Percentiles rank a stretch among this genome's conserved stretches.
Evolutionary conservation across 2,329 filamentous ascomycete species (phyloP).

Genomic region (Colletotrichum sp.): DNA sequence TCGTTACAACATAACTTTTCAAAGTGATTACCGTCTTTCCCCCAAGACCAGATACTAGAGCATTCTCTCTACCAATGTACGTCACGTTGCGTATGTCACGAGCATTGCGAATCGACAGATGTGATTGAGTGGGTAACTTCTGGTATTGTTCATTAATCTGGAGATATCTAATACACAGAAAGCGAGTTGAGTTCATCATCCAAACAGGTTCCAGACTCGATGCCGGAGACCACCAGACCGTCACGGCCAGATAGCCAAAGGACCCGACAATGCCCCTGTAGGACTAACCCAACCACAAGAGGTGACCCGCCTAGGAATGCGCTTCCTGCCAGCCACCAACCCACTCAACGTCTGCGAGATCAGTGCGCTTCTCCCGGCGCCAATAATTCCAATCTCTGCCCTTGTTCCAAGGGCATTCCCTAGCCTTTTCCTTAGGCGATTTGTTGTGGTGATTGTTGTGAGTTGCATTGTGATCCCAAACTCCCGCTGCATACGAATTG

Average conservation of each 20-base stretch:
- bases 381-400: constrained; percentile 64
- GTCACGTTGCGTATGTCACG: neutral
- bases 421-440: constrained; percentile 50
- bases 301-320: constrained; percentile 47
- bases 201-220: constrained; percentile 13
- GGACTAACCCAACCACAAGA: constrained; percentile 65
- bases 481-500: constrained; percentile 52
- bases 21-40: too few relatives aligned
- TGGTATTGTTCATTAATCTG: constrained; percentile 59
- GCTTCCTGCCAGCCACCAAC: constrained; percentile 86
- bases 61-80: too few relatives aligned
- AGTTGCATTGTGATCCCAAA: constrained; percentile 49
- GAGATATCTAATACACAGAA: constrained; percentile 67
- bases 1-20: too few relatives aligned
- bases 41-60: too few relatives aligned
- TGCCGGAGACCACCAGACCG: neutral
- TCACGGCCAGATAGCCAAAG: neutral
- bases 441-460: constrained; percentile 42
- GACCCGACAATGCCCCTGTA: neutral
- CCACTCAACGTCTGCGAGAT: constrained; percentile 87
- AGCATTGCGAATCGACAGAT: too few relatives aligned
- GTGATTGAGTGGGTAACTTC: constrained; percentile 67
- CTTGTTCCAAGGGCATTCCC: constrained; percentile 62
- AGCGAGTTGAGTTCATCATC: constrained; percentile 60
- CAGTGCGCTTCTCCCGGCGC: constrained; percentile 66